phyloP scores from a whole-genome alignment of 2,329 filamentous ascomycete genomes.

The Geosmithia morbida region DNA sequence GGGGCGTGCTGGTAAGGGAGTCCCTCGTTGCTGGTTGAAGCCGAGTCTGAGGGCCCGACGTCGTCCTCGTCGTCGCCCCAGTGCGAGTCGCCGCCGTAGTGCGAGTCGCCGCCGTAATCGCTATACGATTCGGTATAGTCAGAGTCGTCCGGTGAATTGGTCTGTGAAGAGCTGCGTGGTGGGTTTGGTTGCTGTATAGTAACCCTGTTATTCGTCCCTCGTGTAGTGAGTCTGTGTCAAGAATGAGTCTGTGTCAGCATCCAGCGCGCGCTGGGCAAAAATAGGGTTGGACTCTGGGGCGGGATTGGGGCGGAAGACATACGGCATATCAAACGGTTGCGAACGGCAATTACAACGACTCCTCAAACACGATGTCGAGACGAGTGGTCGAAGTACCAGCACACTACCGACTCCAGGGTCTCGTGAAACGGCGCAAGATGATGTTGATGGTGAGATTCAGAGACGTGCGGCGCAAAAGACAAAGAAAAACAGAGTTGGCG shows the following conservation, averaged over 20 bases:
- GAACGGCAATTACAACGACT: slow-evolving; percentile 11
- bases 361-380: slow-evolving; percentile 29
- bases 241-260: background rate
- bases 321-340: background rate
- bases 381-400: background rate
- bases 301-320: background rate
- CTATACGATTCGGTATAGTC: slow-evolving; percentile 1
- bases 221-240: background rate
- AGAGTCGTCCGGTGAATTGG: background rate
- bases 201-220: background rate
- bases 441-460: background rate
- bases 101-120: slow-evolving; percentile 5
- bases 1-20: background rate
- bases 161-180: slow-evolving; percentile 1
- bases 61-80: slow-evolving; percentile 29
- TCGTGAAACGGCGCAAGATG: background rate
- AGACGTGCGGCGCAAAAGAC: background rate
- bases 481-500: no score
- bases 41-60: slow-evolving; percentile 43
- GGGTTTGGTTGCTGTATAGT: background rate
- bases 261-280: background rate
- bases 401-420: background rate
- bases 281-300: background rate
- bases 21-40: slow-evolving; percentile 24
- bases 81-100: slow-evolving; percentile 12